Evolutionary conservation across 2,329 filamentous ascomycete species (phyloP).

Genomic region (Teratosphaeria epicoccoides): DNA sequence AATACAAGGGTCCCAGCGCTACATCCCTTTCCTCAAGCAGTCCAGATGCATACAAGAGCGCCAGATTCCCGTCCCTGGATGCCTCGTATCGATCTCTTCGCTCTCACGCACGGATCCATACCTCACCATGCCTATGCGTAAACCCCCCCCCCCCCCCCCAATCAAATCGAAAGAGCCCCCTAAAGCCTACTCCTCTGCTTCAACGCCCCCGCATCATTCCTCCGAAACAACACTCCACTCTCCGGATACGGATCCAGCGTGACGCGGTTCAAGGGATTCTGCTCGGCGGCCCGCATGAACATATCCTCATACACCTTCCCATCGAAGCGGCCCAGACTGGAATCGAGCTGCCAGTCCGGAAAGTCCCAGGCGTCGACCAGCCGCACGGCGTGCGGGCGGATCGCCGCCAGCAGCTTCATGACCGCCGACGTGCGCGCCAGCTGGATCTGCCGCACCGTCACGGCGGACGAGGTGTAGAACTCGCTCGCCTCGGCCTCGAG

Average conservation of each 20-base stretch:
- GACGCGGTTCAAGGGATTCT: slow-evolving; percentile 63
- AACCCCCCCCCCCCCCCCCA: no score
- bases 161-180: no score
- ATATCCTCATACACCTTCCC: slow-evolving; percentile 70
- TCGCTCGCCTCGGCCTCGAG: slow-evolving; percentile 60
- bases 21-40: no score
- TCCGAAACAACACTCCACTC: slow-evolving; percentile 50
- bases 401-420: slow-evolving; percentile 58
- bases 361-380: slow-evolving; percentile 68
- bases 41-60: no score
- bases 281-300: slow-evolving; percentile 59
- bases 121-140: no score
- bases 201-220: slow-evolving; percentile 36
- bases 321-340: slow-evolving; percentile 57
- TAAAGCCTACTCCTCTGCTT: slow-evolving; percentile 41
- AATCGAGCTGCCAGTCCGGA: slow-evolving; percentile 68
- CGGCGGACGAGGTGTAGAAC: slow-evolving; percentile 60
- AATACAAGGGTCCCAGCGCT: no score
- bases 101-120: no score
- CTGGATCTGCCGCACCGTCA: slow-evolving; percentile 62
- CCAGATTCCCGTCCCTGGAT: no score
- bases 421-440: slow-evolving; percentile 57
- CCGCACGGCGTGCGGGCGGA: slow-evolving; percentile 61
- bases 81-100: no score
- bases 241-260: slow-evolving; percentile 64